Evolutionary conservation across 768 basidiomycete genomes (phyloP).

Genomic region (Mycena olivaceomarginata): DNA sequence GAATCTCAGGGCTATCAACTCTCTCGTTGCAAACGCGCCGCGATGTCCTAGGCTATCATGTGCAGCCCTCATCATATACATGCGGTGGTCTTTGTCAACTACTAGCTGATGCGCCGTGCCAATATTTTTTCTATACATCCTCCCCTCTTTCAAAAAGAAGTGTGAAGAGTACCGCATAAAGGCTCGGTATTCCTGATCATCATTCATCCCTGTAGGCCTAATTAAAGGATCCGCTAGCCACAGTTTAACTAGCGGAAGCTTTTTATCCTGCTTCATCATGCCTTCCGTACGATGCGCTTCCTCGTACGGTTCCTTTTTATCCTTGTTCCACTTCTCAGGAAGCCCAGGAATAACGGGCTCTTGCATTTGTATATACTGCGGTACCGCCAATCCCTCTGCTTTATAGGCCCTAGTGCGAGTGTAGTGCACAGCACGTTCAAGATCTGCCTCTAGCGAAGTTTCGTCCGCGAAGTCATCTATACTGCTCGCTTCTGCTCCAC

Average conservation of each 20-base stretch:
- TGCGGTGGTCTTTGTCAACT: not conserved
- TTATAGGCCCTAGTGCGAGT: too few relatives aligned
- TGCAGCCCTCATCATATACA: too few relatives aligned
- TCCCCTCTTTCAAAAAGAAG: not conserved
- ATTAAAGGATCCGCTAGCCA: not conserved
- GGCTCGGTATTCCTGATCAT: not conserved
- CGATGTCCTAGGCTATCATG: too few relatives aligned
- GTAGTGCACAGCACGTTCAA: too few relatives aligned
- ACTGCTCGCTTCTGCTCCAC: not conserved
- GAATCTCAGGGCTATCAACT: too few relatives aligned
- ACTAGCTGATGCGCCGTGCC: conserved; percentile 2
- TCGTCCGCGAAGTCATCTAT: too few relatives aligned
- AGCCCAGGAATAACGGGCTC: not conserved
- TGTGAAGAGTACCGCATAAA: not conserved
- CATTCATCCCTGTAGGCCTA: not conserved
- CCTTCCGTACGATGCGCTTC: not conserved
- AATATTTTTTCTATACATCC: not conserved
- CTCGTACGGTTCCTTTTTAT: not conserved
- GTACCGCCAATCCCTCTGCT: not conserved
- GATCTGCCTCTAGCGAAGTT: too few relatives aligned
- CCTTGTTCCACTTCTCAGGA: not conserved
- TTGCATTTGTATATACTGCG: not conserved
- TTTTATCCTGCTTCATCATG: not conserved
- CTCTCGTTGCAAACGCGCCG: too few relatives aligned
- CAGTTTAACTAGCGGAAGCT: not conserved